Evolutionary conservation across 495 filamentous ascomycete species (phyloP).

Genomic region (Aspergillus olivimuriae): DNA sequence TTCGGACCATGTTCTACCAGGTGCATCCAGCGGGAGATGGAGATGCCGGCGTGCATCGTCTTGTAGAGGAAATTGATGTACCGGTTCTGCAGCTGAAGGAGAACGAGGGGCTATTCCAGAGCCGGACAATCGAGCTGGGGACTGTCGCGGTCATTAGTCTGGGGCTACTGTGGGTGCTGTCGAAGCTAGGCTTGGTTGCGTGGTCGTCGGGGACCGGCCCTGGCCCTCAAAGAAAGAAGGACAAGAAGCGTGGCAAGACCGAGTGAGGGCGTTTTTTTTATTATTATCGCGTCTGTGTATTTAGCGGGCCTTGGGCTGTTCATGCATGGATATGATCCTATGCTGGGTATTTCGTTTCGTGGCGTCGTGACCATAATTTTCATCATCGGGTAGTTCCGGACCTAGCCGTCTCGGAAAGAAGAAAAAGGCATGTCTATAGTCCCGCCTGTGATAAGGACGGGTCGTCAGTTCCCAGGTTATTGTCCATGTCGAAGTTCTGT

Average conservation of each 20-base stretch:
- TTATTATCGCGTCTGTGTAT: not conserved
- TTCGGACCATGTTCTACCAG: conserved; percentile 81
- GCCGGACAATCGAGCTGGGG: conserved; percentile 58
- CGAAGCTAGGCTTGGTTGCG: conserved; percentile 50
- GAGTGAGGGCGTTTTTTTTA: conserved; percentile 13
- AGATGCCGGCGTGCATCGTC: conserved; percentile 19
- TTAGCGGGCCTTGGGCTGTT: not conserved
- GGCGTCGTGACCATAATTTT: not conserved
- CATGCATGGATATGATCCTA: not conserved
- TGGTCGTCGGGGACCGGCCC: conserved; percentile 16
- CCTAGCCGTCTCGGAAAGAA: not conserved
- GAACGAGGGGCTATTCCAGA: conserved; percentile 41
- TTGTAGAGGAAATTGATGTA: conserved; percentile 58
- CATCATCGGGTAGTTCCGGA: not conserved
- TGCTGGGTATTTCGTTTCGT: not conserved
- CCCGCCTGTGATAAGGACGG: conserved; percentile 27
- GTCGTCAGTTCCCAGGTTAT: conserved; percentile 2
- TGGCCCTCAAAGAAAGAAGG: conserved; percentile 5
- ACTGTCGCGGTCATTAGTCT: conserved; percentile 62
- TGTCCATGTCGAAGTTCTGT: conserved; percentile 40
- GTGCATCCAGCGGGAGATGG: conserved; percentile 48
- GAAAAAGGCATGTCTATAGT: conserved; percentile 11
- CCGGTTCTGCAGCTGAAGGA: conserved; percentile 61
- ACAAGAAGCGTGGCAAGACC: conserved; percentile 31
- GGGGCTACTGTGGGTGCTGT: conserved; percentile 71